phyloP scores from a whole-genome alignment of 2,329 filamentous ascomycete genomes.

The Fonsecaea erecta region DNA sequence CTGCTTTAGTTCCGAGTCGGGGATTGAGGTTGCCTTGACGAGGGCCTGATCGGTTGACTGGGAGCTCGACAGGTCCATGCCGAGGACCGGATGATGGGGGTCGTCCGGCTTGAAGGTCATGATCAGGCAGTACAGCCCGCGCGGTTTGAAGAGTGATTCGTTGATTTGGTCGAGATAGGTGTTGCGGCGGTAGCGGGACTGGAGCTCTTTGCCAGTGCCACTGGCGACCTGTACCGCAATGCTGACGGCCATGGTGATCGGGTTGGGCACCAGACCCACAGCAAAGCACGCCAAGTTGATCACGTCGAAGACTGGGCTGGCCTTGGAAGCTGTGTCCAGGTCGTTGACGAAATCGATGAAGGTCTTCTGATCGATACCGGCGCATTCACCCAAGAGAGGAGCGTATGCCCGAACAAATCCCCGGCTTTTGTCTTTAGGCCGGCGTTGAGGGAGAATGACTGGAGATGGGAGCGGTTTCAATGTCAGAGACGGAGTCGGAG shows the following conservation, averaged over 20 bases:
- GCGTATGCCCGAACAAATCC: conserved; percentile 62
- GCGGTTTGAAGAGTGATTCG: conserved; percentile 60
- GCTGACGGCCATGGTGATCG: conserved; percentile 32
- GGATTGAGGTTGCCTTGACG: conserved; percentile 40
- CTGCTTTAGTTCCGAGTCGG: conserved; percentile 18
- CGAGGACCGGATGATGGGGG: conserved; percentile 34
- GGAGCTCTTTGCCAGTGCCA: conserved; percentile 28
- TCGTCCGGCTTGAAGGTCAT: conserved; percentile 58
- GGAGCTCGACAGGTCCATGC: conserved; percentile 41
- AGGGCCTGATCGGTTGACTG: conserved; percentile 35
- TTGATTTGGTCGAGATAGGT: conserved; percentile 62
- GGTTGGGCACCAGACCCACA: conserved; percentile 31
- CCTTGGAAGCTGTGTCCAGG: conserved; percentile 45
- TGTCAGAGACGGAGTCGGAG: not conserved
- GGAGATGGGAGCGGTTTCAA: conserved; percentile 44
- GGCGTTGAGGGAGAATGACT: conserved; percentile 58
- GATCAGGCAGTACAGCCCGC: conserved; percentile 60
- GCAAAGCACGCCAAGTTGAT: conserved; percentile 35
- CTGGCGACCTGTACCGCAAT: conserved; percentile 30
- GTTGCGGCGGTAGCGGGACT: conserved; percentile 50
- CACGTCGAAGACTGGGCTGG: conserved; percentile 34
- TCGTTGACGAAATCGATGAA: conserved; percentile 57
- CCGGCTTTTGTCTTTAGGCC: conserved; percentile 54
- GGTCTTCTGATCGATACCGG: conserved; percentile 54
- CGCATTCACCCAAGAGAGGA: conserved; percentile 50